Percentiles rank a stretch among this genome's conserved stretches.
Evolutionary conservation across 441 rosid genomes (phyloP).

Genomic region (Raphanus hybrid): DNA sequence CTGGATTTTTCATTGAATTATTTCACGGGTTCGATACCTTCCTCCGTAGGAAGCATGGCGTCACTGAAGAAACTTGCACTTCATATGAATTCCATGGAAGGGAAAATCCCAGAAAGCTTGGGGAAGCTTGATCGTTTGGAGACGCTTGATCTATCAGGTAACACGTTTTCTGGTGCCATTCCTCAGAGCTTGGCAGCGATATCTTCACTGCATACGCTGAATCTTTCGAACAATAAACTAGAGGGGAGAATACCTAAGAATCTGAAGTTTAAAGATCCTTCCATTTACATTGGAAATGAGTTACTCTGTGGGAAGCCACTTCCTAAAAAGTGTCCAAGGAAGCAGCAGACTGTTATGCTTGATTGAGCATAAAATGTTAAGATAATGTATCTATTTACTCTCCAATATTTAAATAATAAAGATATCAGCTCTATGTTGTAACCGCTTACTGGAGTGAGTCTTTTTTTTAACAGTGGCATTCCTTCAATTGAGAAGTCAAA

Average conservation of each 20-base stretch:
- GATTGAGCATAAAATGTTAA: background rate
- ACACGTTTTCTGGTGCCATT: conserved; percentile 46
- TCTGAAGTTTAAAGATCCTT: conserved; percentile 46
- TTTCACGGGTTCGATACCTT: conserved; percentile 45
- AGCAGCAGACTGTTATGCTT: conserved; percentile 5
- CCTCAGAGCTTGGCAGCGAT: conserved; percentile 48
- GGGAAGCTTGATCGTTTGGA: conserved; percentile 51
- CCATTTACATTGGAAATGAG: conserved; percentile 48
- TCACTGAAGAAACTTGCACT: conserved; percentile 44
- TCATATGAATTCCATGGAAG: conserved; percentile 41
- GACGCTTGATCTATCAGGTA: conserved; percentile 57
- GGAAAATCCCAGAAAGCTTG: conserved; percentile 46
- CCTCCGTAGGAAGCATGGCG: conserved; percentile 43
- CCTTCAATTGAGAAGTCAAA: too few relatives aligned
- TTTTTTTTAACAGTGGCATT: too few relatives aligned
- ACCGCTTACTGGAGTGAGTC: too few relatives aligned
- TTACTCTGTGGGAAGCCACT: conserved; percentile 50
- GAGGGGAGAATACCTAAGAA: conserved; percentile 50
- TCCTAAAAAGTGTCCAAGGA: conserved; percentile 30
- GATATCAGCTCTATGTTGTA: background rate
- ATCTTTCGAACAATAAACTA: conserved; percentile 51
- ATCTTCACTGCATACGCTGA: conserved; percentile 21
- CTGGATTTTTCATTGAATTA: conserved; percentile 40
- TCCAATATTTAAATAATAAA: background rate
- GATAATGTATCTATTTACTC: conserved; percentile 13